Evolutionary conservation across 257 asterid species (phyloP), one percentile per base, ranked within the genome.

Genomic region (Ocimum tenuiflorum): DNA sequence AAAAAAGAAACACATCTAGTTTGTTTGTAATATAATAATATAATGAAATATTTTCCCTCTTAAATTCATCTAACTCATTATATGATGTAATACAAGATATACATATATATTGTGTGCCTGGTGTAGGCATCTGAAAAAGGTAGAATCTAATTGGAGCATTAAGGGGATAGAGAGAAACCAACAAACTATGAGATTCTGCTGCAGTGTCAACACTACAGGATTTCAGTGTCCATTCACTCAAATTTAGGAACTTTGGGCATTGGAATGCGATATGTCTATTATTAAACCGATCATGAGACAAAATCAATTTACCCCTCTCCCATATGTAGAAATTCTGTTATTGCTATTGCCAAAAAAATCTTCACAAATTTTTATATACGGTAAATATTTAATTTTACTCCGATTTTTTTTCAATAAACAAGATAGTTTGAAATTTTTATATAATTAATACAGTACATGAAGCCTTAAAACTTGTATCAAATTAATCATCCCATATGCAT

Each of bases 151-250:
- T 63, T 63, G 68, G 68, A 46, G 67, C 14, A 39, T 63, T 11
- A 63, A 47, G 12, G 33, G 20, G 59, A 73, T 61, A 60, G 39
- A 17, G 15, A 68, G 60, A 73, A 69, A 73, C 61, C 61, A 69
- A 73, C 82, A 73, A 73, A 70, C 17, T 53, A 33, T 43, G 43
- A 51, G 50, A 69, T 63, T 47, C 71, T 58, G 29, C 29, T 31
- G 18, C 42, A 36, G 2, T 27, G n/a, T n/a, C n/a, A n/a, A 27
- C 31, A 27, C 31, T 27, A 27, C 4, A n/a, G 39, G 10, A 6
- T 65, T 50, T 39, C 33, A 23, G 65, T 52, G 73, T 20, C 68
- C 27, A 60, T 38, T 35, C 57, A 50, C 47, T 24, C 9, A 33
- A 23, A 49, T 24, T 18, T 41, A 1, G 46, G 43, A 38, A 56